These are phyloP conservation scores for Thelonectria blattea DNA, from an alignment of 2,329 filamentous ascomycete genomes.

Conservation along the genomic window DNA sequence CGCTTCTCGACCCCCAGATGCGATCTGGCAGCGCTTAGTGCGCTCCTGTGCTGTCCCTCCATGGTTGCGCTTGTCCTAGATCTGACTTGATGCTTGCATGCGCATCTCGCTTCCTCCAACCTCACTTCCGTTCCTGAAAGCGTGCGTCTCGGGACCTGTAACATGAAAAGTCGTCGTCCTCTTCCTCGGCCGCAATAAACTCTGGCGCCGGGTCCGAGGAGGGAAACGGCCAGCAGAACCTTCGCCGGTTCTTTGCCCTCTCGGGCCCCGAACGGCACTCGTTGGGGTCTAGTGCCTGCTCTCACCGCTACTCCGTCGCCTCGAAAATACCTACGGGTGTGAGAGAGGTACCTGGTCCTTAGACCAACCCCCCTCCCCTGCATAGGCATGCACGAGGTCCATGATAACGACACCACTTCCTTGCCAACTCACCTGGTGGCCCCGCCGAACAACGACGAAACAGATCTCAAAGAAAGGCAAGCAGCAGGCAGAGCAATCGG, in stretches of 20 bases:
- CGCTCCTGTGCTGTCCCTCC: conserved; percentile 38
- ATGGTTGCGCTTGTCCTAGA: conserved; percentile 31
- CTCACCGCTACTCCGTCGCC: conserved; percentile 37
- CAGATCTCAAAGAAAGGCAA: conserved; percentile 35
- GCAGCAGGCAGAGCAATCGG: conserved; percentile 32
- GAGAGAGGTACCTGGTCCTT: conserved; percentile 29
- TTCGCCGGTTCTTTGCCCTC: conserved; percentile 17
- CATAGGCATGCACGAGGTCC: conserved; percentile 31
- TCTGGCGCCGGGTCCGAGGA: conserved; percentile 17
- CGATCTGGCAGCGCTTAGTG: conserved; percentile 41
- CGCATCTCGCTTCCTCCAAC: conserved; percentile 30
- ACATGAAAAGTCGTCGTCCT: conserved; percentile 4
- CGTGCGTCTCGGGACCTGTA: conserved; percentile 1
- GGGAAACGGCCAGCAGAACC: conserved; percentile 17
- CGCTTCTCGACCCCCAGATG: conserved; percentile 36
- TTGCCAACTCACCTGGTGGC: conserved; percentile 37
- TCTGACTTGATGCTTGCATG: conserved; percentile 39
- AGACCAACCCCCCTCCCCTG: conserved; percentile 34
- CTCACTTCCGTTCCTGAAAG: conserved; percentile 20
- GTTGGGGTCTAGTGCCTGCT: conserved; percentile 36
- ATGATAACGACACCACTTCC: conserved; percentile 37
- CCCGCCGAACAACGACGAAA: conserved; percentile 34
- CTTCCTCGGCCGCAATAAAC: neutral
- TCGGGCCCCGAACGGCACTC: conserved; percentile 30
- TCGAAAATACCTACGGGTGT: conserved; percentile 31